Evolutionary conservation across 2,329 filamentous ascomycete species (phyloP).

Genomic region (Proliferodiscus dingleyae): DNA sequence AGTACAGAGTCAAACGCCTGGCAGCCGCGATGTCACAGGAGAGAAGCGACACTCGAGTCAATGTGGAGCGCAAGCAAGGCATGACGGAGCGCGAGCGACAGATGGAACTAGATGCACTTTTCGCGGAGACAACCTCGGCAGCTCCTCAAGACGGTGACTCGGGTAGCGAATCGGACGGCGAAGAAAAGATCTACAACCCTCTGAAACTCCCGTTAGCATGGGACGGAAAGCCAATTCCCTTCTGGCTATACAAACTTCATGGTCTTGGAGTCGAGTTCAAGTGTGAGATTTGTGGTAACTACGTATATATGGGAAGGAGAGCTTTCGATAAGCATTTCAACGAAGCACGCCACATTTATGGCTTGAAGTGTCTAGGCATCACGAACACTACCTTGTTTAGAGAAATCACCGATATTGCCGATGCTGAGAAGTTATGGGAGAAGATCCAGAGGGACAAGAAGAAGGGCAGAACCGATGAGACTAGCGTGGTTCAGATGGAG

Average conservation of each 20-base stretch:
- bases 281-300: slow-evolving; percentile 97
- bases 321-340: slow-evolving; percentile 99
- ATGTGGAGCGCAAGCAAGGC: slow-evolving; percentile 92
- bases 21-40: slow-evolving; percentile 80
- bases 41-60: slow-evolving; percentile 82
- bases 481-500: slow-evolving; percentile 96
- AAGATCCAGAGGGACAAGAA: slow-evolving; percentile 87
- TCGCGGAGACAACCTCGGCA: slow-evolving; percentile 49
- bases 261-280: slow-evolving; percentile 90
- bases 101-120: slow-evolving; percentile 85
- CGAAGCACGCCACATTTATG: slow-evolving; percentile 87
- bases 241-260: slow-evolving; percentile 97
- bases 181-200: slow-evolving; percentile 91
- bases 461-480: slow-evolving; percentile 68
- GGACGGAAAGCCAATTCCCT: slow-evolving; percentile 98
- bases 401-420: slow-evolving; percentile 88
- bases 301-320: slow-evolving; percentile 94
- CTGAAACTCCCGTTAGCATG: slow-evolving; percentile 92
- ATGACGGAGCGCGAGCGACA: slow-evolving; percentile 97
- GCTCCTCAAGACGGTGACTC: slow-evolving; percentile 41
- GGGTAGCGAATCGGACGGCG: slow-evolving; percentile 68
- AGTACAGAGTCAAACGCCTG: slow-evolving; percentile 76
- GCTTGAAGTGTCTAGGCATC: slow-evolving; percentile 88
- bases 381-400: slow-evolving; percentile 86
- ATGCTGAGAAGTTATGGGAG: slow-evolving; percentile 84